phyloP scores from a whole-genome alignment of 2,329 filamentous ascomycete species.

The Colletotrichum karsti region DNA sequence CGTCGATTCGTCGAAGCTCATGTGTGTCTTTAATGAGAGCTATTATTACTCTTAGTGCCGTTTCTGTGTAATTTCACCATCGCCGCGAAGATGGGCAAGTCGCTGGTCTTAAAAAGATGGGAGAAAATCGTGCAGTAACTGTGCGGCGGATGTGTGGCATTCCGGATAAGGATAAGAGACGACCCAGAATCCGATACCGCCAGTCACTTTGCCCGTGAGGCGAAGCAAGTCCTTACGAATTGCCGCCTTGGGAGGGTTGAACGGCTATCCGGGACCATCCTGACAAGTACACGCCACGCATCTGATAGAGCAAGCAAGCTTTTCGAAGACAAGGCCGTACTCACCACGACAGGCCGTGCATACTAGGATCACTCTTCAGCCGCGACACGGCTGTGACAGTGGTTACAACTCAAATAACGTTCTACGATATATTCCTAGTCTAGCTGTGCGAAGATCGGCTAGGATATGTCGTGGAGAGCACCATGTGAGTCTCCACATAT shows the following conservation, averaged over 20 bases:
- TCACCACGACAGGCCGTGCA: not conserved
- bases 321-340: not conserved
- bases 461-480: not conserved
- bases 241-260: not conserved
- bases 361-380: not conserved
- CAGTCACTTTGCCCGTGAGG: not conserved
- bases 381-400: constrained; percentile 29
- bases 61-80: not conserved
- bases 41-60: not conserved
- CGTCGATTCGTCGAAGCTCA: not conserved
- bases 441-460: not conserved
- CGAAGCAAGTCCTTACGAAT: not conserved
- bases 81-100: not conserved
- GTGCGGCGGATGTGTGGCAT: not conserved
- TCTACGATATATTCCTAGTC: not conserved
- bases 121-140: not conserved
- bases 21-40: not conserved
- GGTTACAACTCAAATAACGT: constrained; percentile 16
- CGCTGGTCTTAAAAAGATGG: not conserved
- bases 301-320: not conserved
- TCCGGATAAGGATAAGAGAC: constrained; percentile 4
- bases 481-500: not conserved
- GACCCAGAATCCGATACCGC: not conserved
- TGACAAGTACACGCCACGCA: not conserved
- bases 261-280: not conserved